Conservation (phyloP, 2,329 filamentous ascomycete genomes). For the Penicillium brasilianum region DNA sequence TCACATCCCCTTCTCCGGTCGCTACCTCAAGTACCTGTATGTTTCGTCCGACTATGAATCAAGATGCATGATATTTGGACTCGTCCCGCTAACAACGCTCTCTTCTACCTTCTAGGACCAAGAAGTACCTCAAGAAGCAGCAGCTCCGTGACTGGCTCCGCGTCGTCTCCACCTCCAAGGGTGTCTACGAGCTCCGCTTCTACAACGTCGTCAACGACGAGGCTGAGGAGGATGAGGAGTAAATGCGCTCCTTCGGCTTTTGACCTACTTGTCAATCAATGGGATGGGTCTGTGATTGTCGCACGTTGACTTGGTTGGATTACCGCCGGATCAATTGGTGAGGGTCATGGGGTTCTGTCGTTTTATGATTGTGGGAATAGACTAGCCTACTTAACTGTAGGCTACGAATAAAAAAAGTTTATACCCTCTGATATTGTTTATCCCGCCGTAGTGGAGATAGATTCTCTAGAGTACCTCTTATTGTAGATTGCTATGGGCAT, state of each 20-base stretch:
- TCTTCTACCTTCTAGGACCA: slow-evolving; percentile 68
- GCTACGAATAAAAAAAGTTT: slow-evolving; percentile 34
- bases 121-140: slow-evolving; percentile 99
- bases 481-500: background rate
- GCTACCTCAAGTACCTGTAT: slow-evolving; percentile 99
- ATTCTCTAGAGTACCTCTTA: too few species aligned
- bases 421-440: slow-evolving; percentile 21
- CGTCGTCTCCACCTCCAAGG: slow-evolving; percentile 96
- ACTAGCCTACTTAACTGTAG: slow-evolving; percentile 25
- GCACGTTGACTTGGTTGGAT: slow-evolving; percentile 23
- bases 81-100: slow-evolving; percentile 14
- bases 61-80: background rate
- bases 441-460: background rate
- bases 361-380: slow-evolving; percentile 25
- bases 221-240: slow-evolving; percentile 97
- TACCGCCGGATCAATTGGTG: slow-evolving; percentile 16
- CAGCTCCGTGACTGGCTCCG: slow-evolving; percentile 99
- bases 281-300: slow-evolving; percentile 18
- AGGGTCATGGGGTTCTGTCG: slow-evolving; percentile 23
- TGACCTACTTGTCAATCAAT: slow-evolving; percentile 22
- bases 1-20: slow-evolving; percentile 96
- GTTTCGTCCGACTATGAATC: slow-evolving; percentile 44
- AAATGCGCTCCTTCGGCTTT: slow-evolving; percentile 54
- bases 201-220: slow-evolving; percentile 99
- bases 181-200: slow-evolving; percentile 99